These are phyloP conservation scores for Mrakia blollopis DNA, from an alignment of 768 basidiomycete genomes.

Conservation along the genomic window DNA sequence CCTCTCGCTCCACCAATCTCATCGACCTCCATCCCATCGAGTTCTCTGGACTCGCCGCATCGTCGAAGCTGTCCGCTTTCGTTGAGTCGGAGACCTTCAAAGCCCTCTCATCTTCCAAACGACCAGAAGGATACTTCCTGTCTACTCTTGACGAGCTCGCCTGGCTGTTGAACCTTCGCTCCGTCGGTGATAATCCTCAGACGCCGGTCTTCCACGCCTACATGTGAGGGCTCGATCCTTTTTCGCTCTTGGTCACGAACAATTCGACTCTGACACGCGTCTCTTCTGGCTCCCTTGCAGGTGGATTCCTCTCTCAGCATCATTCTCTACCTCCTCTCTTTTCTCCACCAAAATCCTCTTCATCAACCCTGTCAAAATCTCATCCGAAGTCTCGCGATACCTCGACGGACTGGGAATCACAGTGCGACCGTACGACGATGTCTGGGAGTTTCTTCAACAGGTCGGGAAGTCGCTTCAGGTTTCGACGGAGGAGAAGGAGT, in stretches of 20 bases:
- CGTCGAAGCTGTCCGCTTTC: background rate
- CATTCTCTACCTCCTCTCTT: background rate
- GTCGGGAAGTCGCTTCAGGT: background rate
- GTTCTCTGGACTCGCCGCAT: slow-evolving; percentile 19
- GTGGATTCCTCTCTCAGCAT: background rate
- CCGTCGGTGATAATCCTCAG: slow-evolving; percentile 66
- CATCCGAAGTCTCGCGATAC: slow-evolving; percentile 50
- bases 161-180: slow-evolving; percentile 61
- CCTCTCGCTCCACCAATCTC: slow-evolving; percentile 56
- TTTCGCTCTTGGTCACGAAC: background rate
- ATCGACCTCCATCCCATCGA: slow-evolving; percentile 67
- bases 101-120: background rate
- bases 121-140: slow-evolving; percentile 62
- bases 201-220: slow-evolving; percentile 91
- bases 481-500: slow-evolving; percentile 15
- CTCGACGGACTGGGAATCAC: slow-evolving; percentile 54
- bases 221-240: slow-evolving; percentile 57
- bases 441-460: slow-evolving; percentile 64
- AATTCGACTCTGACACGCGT: no score
- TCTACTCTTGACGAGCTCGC: slow-evolving; percentile 89
- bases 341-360: slow-evolving; percentile 57
- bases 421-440: slow-evolving; percentile 63
- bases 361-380: slow-evolving; percentile 63
- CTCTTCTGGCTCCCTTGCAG: background rate
- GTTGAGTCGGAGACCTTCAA: background rate